These are phyloP conservation scores for Annulohypoxylon stygium DNA, from an alignment of 495 filamentous ascomycete genomes.

Conservation along the genomic window DNA sequence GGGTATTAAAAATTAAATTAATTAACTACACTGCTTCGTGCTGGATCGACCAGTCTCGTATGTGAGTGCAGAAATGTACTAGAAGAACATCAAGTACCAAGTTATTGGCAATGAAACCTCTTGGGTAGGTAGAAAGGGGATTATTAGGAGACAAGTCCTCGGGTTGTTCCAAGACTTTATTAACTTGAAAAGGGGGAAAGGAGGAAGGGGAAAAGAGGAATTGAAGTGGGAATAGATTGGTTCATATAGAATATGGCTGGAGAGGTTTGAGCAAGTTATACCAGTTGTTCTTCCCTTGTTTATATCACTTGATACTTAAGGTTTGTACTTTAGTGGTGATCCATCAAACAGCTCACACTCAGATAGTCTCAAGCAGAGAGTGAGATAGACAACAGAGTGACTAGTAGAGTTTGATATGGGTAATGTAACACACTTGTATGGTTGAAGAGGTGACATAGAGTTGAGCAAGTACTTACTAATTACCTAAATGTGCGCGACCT, in stretches of 20 bases:
- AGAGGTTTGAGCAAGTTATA: not conserved
- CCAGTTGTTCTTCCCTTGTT: not conserved
- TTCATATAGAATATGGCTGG: not conserved
- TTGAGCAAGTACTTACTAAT: not conserved
- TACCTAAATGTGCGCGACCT: too few relatives aligned
- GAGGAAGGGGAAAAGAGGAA: not conserved
- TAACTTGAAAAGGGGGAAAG: not conserved
- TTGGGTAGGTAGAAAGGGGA: too few relatives aligned
- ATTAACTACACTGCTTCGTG: too few relatives aligned
- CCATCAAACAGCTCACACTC: not conserved
- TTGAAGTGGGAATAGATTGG: not conserved
- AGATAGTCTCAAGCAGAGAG: not conserved
- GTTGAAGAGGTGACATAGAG: not conserved
- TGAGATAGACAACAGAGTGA: not conserved
- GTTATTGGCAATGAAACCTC: too few relatives aligned
- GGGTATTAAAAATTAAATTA: too few relatives aligned
- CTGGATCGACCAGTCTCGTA: not conserved
- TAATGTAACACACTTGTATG: not conserved
- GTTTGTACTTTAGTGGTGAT: not conserved
- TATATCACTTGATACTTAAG: constrained; percentile 2
- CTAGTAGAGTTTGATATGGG: not conserved
- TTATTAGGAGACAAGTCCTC: not conserved
- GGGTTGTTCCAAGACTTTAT: not conserved
- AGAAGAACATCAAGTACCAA: too few relatives aligned
- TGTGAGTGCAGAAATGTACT: not conserved